Evolutionary conservation across 495 filamentous ascomycete species (phyloP).

Genomic region (Aspergillus affinis): DNA sequence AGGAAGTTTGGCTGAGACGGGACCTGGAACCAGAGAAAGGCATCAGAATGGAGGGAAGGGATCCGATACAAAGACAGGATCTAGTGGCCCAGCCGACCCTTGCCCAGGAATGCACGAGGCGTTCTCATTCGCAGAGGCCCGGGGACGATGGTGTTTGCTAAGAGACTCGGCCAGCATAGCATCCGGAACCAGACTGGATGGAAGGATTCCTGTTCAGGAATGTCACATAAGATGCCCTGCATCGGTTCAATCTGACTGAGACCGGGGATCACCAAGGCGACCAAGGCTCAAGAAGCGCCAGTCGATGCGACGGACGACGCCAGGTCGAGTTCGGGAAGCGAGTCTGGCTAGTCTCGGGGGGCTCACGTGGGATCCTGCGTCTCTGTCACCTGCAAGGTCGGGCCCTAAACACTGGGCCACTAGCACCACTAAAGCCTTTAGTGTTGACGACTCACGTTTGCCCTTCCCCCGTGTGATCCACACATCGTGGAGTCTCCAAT

Average conservation of each 20-base stretch:
- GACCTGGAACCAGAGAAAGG: conserved; percentile 6
- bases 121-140: conserved; percentile 1
- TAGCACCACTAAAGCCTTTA: no score
- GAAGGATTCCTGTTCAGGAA: not conserved
- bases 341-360: not conserved
- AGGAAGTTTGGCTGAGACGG: conserved; percentile 7
- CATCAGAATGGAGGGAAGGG: conserved; percentile 5
- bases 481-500: not conserved
- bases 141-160: not conserved
- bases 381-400: not conserved
- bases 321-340: not conserved
- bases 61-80: not conserved
- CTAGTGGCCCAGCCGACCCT: not conserved
- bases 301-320: not conserved
- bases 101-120: not conserved
- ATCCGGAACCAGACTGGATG: not conserved
- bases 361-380: not conserved
- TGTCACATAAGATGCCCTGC: not conserved
- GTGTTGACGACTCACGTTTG: no score
- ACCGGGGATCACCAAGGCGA: not conserved
- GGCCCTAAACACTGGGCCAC: not conserved
- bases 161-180: not conserved
- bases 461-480: not conserved
- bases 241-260: not conserved
- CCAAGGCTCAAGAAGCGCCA: not conserved